Evolutionary conservation across 2,329 filamentous ascomycete genomes (phyloP).

Genomic region (Colletotrichum destructivum): DNA sequence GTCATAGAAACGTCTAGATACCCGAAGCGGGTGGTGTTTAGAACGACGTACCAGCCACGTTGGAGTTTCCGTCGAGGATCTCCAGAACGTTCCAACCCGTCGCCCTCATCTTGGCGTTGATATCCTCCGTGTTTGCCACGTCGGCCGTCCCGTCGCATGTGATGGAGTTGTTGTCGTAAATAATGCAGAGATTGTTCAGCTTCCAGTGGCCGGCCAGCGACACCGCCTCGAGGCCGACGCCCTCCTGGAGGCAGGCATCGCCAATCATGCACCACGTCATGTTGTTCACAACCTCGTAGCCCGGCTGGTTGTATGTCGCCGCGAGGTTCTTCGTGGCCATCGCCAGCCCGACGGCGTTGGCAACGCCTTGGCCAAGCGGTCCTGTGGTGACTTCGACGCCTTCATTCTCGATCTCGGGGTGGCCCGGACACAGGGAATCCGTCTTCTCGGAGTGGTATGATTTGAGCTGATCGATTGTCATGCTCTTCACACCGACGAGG

Average conservation of each 20-base stretch:
- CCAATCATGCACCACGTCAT: slow-evolving; percentile 71
- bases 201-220: slow-evolving; percentile 68
- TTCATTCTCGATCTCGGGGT: slow-evolving; percentile 70
- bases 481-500: slow-evolving; percentile 65
- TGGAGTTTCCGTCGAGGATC: slow-evolving; percentile 65
- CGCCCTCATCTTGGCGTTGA: slow-evolving; percentile 71
- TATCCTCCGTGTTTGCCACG: slow-evolving; percentile 67
- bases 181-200: slow-evolving; percentile 69
- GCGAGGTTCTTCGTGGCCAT: slow-evolving; percentile 70
- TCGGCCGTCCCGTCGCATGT: slow-evolving; percentile 72
- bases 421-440: slow-evolving; percentile 66
- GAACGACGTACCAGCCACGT: slow-evolving; percentile 54
- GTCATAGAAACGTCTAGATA: not conserved
- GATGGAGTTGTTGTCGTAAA: slow-evolving; percentile 74
- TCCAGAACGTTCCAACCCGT: slow-evolving; percentile 70
- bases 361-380: slow-evolving; percentile 70
- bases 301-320: slow-evolving; percentile 66
- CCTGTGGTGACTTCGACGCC: slow-evolving; percentile 73
- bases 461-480: slow-evolving; percentile 70
- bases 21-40: not conserved
- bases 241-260: slow-evolving; percentile 72
- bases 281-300: slow-evolving; percentile 63
- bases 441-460: slow-evolving; percentile 62
- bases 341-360: slow-evolving; percentile 72
- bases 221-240: slow-evolving; percentile 69